These are phyloP conservation scores for Pestalotiopsis sp. DNA, from an alignment of 2,329 filamentous ascomycete species.

Conservation along the genomic window DNA sequence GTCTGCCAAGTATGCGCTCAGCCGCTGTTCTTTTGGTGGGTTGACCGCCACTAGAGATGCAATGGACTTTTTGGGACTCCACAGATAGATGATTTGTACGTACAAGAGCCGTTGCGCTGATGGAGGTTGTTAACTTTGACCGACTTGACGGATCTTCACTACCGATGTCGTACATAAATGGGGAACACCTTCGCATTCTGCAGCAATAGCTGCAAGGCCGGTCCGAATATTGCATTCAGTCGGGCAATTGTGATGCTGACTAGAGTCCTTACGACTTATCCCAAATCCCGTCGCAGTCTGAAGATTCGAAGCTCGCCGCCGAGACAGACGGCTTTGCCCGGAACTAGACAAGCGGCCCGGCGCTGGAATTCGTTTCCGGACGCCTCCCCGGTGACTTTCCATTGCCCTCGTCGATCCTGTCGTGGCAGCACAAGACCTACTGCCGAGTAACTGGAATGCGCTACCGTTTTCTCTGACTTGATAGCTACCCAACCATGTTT, in stretches of 20 bases:
- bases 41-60: background rate
- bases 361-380: background rate
- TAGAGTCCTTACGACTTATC: no score
- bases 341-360: background rate
- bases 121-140: background rate
- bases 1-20: background rate
- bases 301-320: background rate
- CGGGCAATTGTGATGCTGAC: background rate
- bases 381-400: background rate
- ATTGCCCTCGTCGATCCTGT: background rate
- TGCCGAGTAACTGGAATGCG: background rate
- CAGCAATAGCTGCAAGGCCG: background rate
- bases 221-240: background rate
- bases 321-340: background rate
- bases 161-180: background rate
- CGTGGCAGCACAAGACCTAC: background rate
- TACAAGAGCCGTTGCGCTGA: background rate
- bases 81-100: background rate
- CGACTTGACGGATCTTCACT: background rate
- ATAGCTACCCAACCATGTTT: no score
- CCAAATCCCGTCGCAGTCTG: background rate
- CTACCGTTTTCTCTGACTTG: background rate
- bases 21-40: background rate
- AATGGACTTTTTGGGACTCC: background rate
- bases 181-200: background rate